Conservation (phyloP, 2,329 filamentous ascomycete genomes). For the Hortaea werneckii region DNA sequence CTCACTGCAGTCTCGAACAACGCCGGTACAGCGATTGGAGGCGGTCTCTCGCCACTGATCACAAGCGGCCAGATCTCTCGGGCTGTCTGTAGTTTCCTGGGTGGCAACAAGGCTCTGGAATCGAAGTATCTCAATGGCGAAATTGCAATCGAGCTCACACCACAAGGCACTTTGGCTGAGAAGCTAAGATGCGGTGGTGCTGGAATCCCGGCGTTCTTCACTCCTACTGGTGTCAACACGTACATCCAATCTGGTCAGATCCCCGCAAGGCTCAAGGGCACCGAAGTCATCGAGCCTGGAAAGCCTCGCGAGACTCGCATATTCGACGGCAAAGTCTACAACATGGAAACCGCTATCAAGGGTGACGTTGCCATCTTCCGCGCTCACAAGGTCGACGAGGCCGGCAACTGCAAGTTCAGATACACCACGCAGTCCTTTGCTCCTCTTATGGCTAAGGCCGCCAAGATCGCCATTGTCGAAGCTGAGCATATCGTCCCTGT, state of each 20-base stretch:
- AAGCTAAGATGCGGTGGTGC: conserved; percentile 77
- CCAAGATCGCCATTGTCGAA: conserved; percentile 68
- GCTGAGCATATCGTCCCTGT: conserved; percentile 72
- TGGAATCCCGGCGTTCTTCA: conserved; percentile 89
- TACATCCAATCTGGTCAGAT: conserved; percentile 84
- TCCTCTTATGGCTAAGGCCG: conserved; percentile 71
- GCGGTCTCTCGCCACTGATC: conserved; percentile 42
- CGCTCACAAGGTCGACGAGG: conserved; percentile 83
- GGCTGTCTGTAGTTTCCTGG: conserved; percentile 90
- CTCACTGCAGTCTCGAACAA: conserved; percentile 92
- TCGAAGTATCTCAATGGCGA: conserved; percentile 79
- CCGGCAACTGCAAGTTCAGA: conserved; percentile 81
- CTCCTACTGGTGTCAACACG: conserved; percentile 44
- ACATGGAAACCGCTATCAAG: conserved; percentile 79
- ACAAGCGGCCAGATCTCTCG: conserved; percentile 76
- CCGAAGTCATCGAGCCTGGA: conserved; percentile 60
- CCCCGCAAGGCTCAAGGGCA: conserved; percentile 57
- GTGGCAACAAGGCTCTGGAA: conserved; percentile 91
- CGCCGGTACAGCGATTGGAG: conserved; percentile 72
- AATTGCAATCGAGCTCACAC: conserved; percentile 82
- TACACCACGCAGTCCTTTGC: conserved; percentile 69
- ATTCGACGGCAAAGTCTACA: conserved; percentile 81
- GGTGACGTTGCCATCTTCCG: conserved; percentile 92
- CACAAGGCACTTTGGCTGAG: conserved; percentile 85
- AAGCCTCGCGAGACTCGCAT: conserved; percentile 82